Evolutionary conservation across 23 red algal genomes (phyloP).

Genomic region (Pyropia haitanensis): DNA sequence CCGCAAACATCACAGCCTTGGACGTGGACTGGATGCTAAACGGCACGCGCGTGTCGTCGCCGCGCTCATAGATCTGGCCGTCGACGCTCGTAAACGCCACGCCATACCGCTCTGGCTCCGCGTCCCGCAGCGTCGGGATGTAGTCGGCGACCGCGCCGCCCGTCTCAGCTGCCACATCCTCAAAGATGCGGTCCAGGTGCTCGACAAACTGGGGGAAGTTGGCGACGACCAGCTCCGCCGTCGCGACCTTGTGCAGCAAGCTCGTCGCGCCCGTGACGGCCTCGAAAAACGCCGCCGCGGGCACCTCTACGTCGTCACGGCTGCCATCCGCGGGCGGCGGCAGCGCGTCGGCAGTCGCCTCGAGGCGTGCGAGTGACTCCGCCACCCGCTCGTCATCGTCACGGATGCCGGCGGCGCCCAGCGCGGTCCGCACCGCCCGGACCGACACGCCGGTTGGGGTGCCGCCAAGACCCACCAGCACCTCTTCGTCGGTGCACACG

Average conservation of each 20-base stretch:
- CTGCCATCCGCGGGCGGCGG: too few species aligned
- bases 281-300: neutral
- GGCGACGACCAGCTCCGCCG: slow-evolving; percentile 15
- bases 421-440: neutral
- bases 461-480: slow-evolving; percentile 8
- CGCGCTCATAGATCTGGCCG: slow-evolving; percentile 31
- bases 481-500: slow-evolving; percentile 10
- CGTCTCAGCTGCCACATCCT: neutral
- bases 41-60: slow-evolving; percentile 1
- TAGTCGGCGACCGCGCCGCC: slow-evolving; percentile 24
- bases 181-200: slow-evolving; percentile 20
- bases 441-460: neutral
- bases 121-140: slow-evolving; percentile 34
- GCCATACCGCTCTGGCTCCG: slow-evolving; percentile 13
- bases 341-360: neutral
- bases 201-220: slow-evolving; percentile 11
- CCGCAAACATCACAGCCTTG: slow-evolving; percentile 37
- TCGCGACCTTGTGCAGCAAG: slow-evolving; percentile 22
- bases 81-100: slow-evolving; percentile 35
- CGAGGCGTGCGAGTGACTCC: neutral
- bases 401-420: neutral
- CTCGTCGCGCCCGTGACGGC: slow-evolving; percentile 5
- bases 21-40: slow-evolving; percentile 40
- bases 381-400: neutral
- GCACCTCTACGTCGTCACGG: neutral